phyloP scores from a whole-genome alignment of 129 eudicot species.

The Tagetes patula region DNA sequence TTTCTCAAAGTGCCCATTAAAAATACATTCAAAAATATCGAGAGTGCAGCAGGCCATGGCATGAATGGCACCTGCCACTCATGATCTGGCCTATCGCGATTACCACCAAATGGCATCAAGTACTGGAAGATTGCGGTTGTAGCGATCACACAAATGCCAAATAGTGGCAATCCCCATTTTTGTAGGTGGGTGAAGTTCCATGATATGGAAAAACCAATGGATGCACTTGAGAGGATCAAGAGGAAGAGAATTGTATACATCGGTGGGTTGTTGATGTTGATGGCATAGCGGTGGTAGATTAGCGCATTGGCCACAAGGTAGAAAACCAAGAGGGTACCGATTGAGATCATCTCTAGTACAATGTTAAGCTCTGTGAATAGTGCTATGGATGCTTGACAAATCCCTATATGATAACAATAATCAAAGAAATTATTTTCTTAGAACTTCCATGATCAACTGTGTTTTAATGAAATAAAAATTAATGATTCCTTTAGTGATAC shows the following conservation, averaged over 20 bases:
- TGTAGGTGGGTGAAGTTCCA: conserved; percentile 61
- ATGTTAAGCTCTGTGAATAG: conserved; percentile 74
- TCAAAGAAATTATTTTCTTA: conserved; percentile 18
- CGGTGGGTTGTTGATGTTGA: conserved; percentile 45
- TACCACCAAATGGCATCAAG: conserved; percentile 28
- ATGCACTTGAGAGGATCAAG: conserved; percentile 46
- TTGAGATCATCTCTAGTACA: conserved; percentile 71
- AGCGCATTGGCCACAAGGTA: conserved; percentile 75
- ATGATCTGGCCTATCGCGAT: conserved; percentile 9
- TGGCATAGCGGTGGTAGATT: conserved; percentile 58
- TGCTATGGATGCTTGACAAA: conserved; percentile 75
- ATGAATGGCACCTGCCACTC: conserved; percentile 72
- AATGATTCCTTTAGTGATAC: not conserved
- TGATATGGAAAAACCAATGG: conserved; percentile 53
- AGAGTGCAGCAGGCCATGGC: conserved; percentile 81
- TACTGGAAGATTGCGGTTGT: conserved; percentile 52
- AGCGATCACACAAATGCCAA: conserved; percentile 35
- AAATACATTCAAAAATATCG: conserved; percentile 68
- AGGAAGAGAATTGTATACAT: conserved; percentile 49
- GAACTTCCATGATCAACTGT: not conserved
- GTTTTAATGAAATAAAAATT: not conserved
- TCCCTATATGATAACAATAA: conserved; percentile 40
- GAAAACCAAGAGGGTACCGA: conserved; percentile 74
- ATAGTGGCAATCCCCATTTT: conserved; percentile 54
- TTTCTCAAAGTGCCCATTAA: conserved; percentile 58